Conservation (phyloP, 2,329 filamentous ascomycete genomes). For the Blumeria hordei region DNA sequence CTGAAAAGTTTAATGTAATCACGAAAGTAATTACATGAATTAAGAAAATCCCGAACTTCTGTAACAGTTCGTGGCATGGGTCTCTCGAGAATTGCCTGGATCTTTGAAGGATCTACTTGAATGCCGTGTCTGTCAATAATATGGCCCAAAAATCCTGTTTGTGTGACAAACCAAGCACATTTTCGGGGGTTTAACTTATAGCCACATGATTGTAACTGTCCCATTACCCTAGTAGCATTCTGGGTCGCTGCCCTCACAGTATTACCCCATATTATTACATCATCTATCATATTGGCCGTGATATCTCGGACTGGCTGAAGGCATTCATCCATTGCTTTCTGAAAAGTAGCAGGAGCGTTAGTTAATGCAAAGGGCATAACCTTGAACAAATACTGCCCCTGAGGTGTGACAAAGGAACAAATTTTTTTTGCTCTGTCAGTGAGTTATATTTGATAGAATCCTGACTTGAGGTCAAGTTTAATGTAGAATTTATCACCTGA, state of each 20-base stretch:
- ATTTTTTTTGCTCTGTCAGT: not conserved
- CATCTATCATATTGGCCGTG: not conserved
- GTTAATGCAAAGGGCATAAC: not conserved
- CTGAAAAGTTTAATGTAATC: not conserved
- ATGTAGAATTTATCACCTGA: not conserved
- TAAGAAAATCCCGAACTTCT: not conserved
- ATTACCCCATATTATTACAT: not conserved
- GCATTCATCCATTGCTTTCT: not conserved
- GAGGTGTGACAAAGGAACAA: not conserved
- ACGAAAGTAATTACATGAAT: not conserved
- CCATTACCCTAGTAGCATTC: not conserved
- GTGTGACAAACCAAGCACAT: not conserved
- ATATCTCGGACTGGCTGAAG: not conserved
- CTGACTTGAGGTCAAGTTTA: constrained; percentile 1
- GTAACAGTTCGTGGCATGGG: not conserved
- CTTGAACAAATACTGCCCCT: not conserved
- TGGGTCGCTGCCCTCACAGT: not conserved
- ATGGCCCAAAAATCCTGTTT: not conserved
- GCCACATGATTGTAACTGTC: not conserved
- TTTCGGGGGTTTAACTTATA: not conserved
- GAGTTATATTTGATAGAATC: not conserved
- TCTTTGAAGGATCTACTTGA: not conserved
- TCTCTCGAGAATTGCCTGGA: not conserved
- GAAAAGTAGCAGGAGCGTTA: not conserved
- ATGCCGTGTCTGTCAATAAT: not conserved